Evolutionary conservation across 768 basidiomycete genomes (phyloP).

Genomic region (Xerocomus brunneocitrinus): DNA sequence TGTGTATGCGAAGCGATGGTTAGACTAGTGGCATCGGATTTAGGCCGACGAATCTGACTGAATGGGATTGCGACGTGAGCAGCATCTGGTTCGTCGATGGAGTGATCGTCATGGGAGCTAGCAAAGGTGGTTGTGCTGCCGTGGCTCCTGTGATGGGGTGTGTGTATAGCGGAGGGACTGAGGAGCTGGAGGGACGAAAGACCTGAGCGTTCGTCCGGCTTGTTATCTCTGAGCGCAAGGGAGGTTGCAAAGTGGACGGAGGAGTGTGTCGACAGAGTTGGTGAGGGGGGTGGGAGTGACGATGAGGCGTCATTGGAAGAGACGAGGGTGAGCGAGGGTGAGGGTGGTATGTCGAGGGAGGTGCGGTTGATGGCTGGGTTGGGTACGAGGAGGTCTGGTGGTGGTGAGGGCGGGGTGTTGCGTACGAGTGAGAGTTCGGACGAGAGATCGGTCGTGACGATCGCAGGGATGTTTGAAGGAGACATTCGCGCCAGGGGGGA

Average conservation of each 20-base stretch:
- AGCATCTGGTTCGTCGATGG: conserved; percentile 45
- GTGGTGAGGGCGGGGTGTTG: background rate
- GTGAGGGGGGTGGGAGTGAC: conserved; percentile 57
- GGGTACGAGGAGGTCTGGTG: conserved; percentile 23
- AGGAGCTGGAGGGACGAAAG: conserved; percentile 49
- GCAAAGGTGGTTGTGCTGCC: conserved; percentile 52
- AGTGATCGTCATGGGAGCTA: conserved; percentile 38
- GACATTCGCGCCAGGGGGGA: conserved; percentile 15
- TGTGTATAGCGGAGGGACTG: conserved; percentile 33
- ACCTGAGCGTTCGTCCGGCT: conserved; percentile 55
- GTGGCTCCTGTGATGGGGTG: conserved; percentile 45
- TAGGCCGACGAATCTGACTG: conserved; percentile 32
- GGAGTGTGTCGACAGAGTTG: conserved; percentile 66
- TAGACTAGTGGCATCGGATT: conserved; percentile 32
- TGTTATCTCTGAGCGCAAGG: conserved; percentile 61
- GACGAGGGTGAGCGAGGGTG: conserved; percentile 29
- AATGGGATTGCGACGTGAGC: conserved; percentile 35
- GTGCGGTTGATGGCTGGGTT: conserved; percentile 8
- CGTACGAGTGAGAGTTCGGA: conserved; percentile 25
- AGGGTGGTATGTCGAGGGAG: conserved; percentile 30
- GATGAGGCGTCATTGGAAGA: conserved; percentile 43
- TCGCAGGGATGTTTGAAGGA: conserved; percentile 28
- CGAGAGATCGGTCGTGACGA: conserved; percentile 34
- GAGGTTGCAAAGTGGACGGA: conserved; percentile 56
- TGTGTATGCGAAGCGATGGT: conserved; percentile 32